Evolutionary conservation across 257 asterid genomes (phyloP).

Genomic region (Phtheirospermum japonicum): DNA sequence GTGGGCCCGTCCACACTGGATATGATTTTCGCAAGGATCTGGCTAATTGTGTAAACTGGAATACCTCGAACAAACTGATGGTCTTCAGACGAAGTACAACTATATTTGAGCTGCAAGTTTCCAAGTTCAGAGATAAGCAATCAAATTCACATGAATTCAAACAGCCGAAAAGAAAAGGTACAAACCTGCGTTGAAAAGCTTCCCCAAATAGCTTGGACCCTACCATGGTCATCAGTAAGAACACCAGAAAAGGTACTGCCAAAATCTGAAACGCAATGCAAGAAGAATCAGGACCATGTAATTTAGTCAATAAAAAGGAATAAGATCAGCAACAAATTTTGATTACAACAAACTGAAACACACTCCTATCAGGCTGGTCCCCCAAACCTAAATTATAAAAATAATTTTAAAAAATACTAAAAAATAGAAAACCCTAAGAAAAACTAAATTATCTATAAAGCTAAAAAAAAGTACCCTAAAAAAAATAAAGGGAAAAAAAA

Average conservation of each 20-base stretch:
- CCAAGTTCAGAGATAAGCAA: conserved; percentile 24
- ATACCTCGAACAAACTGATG: conserved; percentile 95
- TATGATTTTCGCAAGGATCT: conserved; percentile 67
- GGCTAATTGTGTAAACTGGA: conserved; percentile 72
- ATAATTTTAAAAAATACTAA: no score
- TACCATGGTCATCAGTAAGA: conserved; percentile 89
- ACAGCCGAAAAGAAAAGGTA: conserved; percentile 26
- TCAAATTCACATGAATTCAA: conserved; percentile 23
- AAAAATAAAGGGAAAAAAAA: no score
- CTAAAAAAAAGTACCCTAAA: no score
- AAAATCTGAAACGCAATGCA: conserved; percentile 54
- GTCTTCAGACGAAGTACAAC: conserved; percentile 81
- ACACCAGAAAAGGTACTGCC: conserved; percentile 97
- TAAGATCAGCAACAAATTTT: background rate
- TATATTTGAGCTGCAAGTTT: conserved; percentile 73
- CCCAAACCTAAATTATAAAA: background rate
- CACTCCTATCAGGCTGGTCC: no score
- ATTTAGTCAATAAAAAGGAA: background rate
- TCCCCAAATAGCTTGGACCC: conserved; percentile 98
- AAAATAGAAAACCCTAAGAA: background rate
- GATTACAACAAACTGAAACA: no score
- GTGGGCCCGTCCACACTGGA: conserved; percentile 59
- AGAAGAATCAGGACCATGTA: conserved; percentile 28
- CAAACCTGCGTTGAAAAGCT: conserved; percentile 98
- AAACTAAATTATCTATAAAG: no score